phyloP scores from a whole-genome alignment of 2,329 filamentous ascomycete genomes.

The Exophiala alcalophila region DNA sequence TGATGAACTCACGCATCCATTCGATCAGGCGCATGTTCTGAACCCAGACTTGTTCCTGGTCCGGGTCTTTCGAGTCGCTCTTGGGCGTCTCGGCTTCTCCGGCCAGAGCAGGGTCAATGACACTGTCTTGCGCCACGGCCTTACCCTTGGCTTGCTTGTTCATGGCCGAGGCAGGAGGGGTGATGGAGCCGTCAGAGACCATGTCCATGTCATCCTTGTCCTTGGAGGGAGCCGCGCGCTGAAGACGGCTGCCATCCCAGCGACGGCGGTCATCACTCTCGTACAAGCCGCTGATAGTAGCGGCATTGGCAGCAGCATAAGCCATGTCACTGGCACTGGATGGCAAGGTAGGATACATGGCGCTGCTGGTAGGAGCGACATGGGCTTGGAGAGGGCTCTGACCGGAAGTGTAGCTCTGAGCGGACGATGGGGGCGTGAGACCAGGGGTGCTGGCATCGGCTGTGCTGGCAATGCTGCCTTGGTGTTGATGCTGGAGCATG shows the following conservation, averaged over 20 bases:
- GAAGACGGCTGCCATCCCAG: slow-evolving; percentile 60
- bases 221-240: slow-evolving; percentile 49
- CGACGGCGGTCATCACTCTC: slow-evolving; percentile 60
- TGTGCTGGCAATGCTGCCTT: slow-evolving; percentile 35
- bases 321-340: slow-evolving; percentile 56
- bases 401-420: slow-evolving; percentile 61
- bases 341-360: slow-evolving; percentile 63
- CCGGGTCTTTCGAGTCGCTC: slow-evolving; percentile 34
- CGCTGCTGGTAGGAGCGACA: slow-evolving; percentile 34
- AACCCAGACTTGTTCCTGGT: slow-evolving; percentile 51
- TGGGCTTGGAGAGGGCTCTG: slow-evolving; percentile 53
- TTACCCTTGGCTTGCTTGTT: slow-evolving; percentile 25
- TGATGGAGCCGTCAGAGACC: slow-evolving; percentile 29
- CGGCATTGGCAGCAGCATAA: slow-evolving; percentile 57
- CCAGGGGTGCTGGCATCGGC: slow-evolving; percentile 56
- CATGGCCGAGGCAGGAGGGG: slow-evolving; percentile 28
- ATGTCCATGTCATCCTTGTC: slow-evolving; percentile 40
- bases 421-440: slow-evolving; percentile 60
- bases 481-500: slow-evolving; percentile 27
- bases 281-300: slow-evolving; percentile 58
- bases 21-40: slow-evolving; percentile 65
- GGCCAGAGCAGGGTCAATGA: slow-evolving; percentile 30
- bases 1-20: slow-evolving; percentile 56
- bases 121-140: slow-evolving; percentile 24
- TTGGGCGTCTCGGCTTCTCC: slow-evolving; percentile 28